Evolutionary conservation across 208 protist species (phyloP).

Genomic region (Phytomonas francai): DNA sequence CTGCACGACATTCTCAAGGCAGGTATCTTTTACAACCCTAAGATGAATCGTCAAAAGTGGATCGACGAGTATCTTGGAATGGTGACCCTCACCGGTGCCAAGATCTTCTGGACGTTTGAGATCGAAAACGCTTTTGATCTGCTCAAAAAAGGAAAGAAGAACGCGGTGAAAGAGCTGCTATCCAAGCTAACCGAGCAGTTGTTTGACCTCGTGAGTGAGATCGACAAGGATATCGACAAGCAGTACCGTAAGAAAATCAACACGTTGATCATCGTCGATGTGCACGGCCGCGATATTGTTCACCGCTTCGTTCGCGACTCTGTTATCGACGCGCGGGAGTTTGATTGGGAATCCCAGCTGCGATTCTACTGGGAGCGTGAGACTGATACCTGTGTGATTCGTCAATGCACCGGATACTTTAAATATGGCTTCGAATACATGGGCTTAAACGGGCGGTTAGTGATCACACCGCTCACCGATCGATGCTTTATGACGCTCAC

Average conservation of each 20-base stretch:
- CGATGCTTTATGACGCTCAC: conserved; percentile 99
- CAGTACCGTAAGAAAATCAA: conserved; percentile 97
- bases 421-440: conserved; percentile 99
- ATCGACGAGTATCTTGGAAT: conserved; percentile 94
- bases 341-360: conserved; percentile 99
- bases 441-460: conserved; percentile 97
- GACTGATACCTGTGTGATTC: conserved; percentile 93
- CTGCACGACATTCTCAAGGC: conserved; percentile 95
- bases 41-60: conserved; percentile 92
- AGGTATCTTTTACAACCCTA: conserved; percentile 96
- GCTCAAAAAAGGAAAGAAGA: conserved; percentile 92
- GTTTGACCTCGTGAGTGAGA: conserved; percentile 93
- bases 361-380: conserved; percentile 97
- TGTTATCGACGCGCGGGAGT: conserved; percentile 96
- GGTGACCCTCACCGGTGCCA: conserved; percentile 92
- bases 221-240: conserved; percentile 91
- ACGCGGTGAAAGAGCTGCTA: conserved; percentile 94
- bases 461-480: conserved; percentile 99
- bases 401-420: conserved; percentile 96
- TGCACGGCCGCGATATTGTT: conserved; percentile 99
- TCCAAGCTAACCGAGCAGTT: conserved; percentile 90
- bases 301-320: conserved; percentile 97
- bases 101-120: conserved; percentile 99
- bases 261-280: conserved; percentile 99
- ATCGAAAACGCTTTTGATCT: conserved; percentile 95